Evolutionary conservation across 495 filamentous ascomycete species (phyloP).

Genomic region (Talaromyces proteolyticus): DNA sequence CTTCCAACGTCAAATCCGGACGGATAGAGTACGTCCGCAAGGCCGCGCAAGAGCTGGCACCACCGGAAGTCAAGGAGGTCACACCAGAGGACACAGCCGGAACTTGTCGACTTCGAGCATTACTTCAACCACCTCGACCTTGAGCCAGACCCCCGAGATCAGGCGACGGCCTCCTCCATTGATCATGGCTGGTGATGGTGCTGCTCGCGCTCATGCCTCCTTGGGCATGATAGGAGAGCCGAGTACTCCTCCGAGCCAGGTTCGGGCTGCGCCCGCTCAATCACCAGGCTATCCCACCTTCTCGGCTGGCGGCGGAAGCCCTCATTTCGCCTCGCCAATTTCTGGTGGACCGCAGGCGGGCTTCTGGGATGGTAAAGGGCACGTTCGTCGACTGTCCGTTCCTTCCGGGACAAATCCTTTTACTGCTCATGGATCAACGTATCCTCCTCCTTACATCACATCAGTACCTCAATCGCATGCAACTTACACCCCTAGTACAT

Average conservation of each 20-base stretch:
- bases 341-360: constrained; percentile 56
- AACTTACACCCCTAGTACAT: constrained; percentile 49
- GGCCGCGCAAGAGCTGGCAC: constrained; percentile 72
- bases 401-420: constrained; percentile 72
- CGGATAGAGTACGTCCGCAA: constrained; percentile 69
- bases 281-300: constrained; percentile 52
- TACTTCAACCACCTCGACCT: constrained; percentile 66
- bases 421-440: constrained; percentile 51
- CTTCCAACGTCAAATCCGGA: constrained; percentile 91
- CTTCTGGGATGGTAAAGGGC: constrained; percentile 65
- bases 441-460: constrained; percentile 54
- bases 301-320: constrained; percentile 71
- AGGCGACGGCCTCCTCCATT: constrained; percentile 74
- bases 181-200: constrained; percentile 71
- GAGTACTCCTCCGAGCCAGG: constrained; percentile 41
- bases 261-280: constrained; percentile 37
- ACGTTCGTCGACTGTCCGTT: constrained; percentile 73
- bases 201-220: constrained; percentile 49
- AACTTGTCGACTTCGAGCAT: constrained; percentile 87
- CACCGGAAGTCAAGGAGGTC: constrained; percentile 57
- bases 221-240: constrained; percentile 53
- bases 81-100: constrained; percentile 68
- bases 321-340: constrained; percentile 67
- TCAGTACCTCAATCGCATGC: constrained; percentile 41
- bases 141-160: constrained; percentile 52